These are phyloP conservation scores for Daldinia sp. DNA, from an alignment of 2,329 filamentous ascomycete genomes.

Conservation along the genomic window DNA sequence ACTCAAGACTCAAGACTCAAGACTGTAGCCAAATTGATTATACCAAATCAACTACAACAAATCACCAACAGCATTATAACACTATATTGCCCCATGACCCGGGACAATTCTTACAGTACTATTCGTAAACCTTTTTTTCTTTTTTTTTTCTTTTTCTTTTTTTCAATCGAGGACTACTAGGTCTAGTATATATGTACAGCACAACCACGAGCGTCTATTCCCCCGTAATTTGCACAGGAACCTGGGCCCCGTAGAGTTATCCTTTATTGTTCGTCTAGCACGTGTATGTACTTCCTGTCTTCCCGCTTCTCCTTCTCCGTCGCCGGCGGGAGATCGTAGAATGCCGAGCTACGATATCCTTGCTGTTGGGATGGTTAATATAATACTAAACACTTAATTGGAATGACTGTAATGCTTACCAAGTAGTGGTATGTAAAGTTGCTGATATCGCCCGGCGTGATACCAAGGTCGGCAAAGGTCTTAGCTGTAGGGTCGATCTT, in stretches of 20 bases:
- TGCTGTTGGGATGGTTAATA: slow-evolving; percentile 63
- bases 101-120: slow-evolving; percentile 15
- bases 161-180: slow-evolving; percentile 39
- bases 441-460: slow-evolving; percentile 86
- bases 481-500: slow-evolving; percentile 89
- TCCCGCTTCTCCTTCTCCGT: slow-evolving; percentile 94
- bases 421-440: slow-evolving; percentile 93
- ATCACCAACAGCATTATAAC: background rate
- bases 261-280: slow-evolving; percentile 82
- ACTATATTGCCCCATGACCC: background rate
- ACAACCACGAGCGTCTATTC: slow-evolving; percentile 35
- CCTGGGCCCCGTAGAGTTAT: slow-evolving; percentile 31
- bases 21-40: too few species aligned
- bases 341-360: slow-evolving; percentile 86
- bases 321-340: slow-evolving; percentile 92
- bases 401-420: slow-evolving; percentile 64
- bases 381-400: slow-evolving; percentile 40
- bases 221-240: slow-evolving; percentile 29
- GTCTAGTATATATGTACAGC: slow-evolving; percentile 53
- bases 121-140: too few species aligned
- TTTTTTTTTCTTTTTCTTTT: too few species aligned
- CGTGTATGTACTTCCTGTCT: slow-evolving; percentile 96
- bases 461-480: slow-evolving; percentile 93
- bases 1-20: too few species aligned
- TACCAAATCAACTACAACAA: too few species aligned